These are phyloP conservation scores for Antrodiella citrinella DNA, from an alignment of 768 basidiomycete genomes.

Conservation along the genomic window DNA sequence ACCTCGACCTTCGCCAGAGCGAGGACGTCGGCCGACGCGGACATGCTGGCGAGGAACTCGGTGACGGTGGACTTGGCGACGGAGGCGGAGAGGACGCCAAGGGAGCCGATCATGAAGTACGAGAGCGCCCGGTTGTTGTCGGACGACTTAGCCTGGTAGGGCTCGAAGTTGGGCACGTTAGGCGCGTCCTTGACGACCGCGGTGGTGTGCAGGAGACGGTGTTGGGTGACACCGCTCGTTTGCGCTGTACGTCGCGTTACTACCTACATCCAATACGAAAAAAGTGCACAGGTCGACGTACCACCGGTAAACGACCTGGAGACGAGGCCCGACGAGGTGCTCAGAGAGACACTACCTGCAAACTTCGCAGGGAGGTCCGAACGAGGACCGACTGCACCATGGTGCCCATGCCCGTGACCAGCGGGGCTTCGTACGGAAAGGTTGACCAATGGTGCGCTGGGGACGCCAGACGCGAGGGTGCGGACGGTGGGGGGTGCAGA, in stretches of 20 bases:
- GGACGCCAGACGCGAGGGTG: slow-evolving; percentile 72
- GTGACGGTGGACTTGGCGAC: slow-evolving; percentile 90
- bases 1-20: slow-evolving; percentile 98
- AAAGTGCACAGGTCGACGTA: slow-evolving; percentile 27
- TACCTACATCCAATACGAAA: not conserved
- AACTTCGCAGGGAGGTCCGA: slow-evolving; percentile 57
- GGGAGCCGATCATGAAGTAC: slow-evolving; percentile 86
- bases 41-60: slow-evolving; percentile 93
- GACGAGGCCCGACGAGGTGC: slow-evolving; percentile 45
- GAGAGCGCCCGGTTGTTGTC: slow-evolving; percentile 67
- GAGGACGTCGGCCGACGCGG: slow-evolving; percentile 95
- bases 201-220: slow-evolving; percentile 75
- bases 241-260: slow-evolving; percentile 29
- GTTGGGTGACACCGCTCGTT: slow-evolving; percentile 48
- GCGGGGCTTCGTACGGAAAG: slow-evolving; percentile 54
- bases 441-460: slow-evolving; percentile 68
- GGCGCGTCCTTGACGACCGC: slow-evolving; percentile 59
- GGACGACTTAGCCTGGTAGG: slow-evolving; percentile 67
- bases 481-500: slow-evolving; percentile 78
- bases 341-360: slow-evolving; percentile 46
- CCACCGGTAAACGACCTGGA: slow-evolving; percentile 58
- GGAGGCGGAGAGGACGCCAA: slow-evolving; percentile 91
- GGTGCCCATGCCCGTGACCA: slow-evolving; percentile 47
- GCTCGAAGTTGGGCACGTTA: slow-evolving; percentile 81
- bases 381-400: slow-evolving; percentile 46